Evolutionary conservation across 2,329 filamentous ascomycete species (phyloP).

Genomic region (Trematosphaeria pertusa): DNA sequence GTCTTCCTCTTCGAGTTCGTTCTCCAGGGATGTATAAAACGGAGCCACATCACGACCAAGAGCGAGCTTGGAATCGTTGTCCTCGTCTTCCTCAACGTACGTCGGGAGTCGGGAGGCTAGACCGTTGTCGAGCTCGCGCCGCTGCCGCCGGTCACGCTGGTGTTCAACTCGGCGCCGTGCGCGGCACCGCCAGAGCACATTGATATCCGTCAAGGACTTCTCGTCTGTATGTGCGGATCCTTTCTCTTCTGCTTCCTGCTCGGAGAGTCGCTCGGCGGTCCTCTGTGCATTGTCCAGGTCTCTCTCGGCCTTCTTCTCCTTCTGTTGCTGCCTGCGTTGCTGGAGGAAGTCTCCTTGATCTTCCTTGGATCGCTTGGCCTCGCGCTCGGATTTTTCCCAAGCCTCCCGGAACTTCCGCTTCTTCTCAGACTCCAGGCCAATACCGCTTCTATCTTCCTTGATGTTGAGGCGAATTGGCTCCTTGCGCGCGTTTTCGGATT

Average conservation of each 20-base stretch:
- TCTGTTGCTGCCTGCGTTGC: slow-evolving; percentile 39
- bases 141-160: slow-evolving; percentile 63
- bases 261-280: slow-evolving; percentile 77
- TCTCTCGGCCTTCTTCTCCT: slow-evolving; percentile 62
- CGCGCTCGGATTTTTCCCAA: slow-evolving; percentile 40
- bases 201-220: slow-evolving; percentile 70
- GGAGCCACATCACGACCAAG: slow-evolving; percentile 64
- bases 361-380: slow-evolving; percentile 55
- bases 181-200: slow-evolving; percentile 80
- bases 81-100: slow-evolving; percentile 68
- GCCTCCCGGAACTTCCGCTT: slow-evolving; percentile 70
- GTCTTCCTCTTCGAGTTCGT: slow-evolving; percentile 79
- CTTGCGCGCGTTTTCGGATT: slow-evolving; percentile 58
- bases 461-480: slow-evolving; percentile 80
- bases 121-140: slow-evolving; percentile 37
- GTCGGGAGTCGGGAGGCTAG: slow-evolving; percentile 63
- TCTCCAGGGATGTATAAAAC: slow-evolving; percentile 62
- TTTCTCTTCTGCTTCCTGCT: slow-evolving; percentile 32
- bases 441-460: slow-evolving; percentile 81
- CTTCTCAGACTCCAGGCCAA: slow-evolving; percentile 82
- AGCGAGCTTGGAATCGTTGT: slow-evolving; percentile 74
- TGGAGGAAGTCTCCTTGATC: slow-evolving; percentile 47
- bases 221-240: slow-evolving; percentile 35
- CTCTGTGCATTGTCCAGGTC: slow-evolving; percentile 81
- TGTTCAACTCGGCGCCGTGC: slow-evolving; percentile 72